Evolutionary conservation across 805 yeast species (phyloP).

Genomic region (Candida qinlingensis): DNA sequence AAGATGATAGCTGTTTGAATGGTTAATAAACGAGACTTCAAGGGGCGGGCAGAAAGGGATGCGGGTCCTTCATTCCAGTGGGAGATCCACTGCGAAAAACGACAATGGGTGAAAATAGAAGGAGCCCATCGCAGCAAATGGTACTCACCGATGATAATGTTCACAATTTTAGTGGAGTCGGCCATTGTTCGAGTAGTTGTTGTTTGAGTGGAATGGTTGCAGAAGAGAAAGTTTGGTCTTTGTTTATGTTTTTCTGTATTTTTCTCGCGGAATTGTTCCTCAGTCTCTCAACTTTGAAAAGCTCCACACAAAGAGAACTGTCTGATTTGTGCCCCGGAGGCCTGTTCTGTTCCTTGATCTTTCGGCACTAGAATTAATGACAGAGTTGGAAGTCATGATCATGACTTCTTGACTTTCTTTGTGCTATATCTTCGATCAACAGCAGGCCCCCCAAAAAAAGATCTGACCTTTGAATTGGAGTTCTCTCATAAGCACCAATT

Average conservation of each 20-base stretch:
- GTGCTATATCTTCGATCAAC: no score
- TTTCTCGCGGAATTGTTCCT: background rate
- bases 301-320: background rate
- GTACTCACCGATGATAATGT: slow-evolving; percentile 31
- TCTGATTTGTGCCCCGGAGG: no score
- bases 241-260: background rate
- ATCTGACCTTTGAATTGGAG: no score
- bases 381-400: no score
- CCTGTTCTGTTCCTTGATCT: no score
- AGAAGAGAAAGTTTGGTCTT: background rate
- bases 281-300: background rate
- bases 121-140: background rate
- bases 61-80: background rate
- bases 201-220: background rate
- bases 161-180: slow-evolving; percentile 30
- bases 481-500: no score
- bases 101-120: background rate
- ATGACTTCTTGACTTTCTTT: no score
- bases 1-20: slow-evolving; percentile 44
- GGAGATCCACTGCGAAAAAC: background rate
- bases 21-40: background rate
- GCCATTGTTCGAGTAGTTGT: slow-evolving; percentile 14
- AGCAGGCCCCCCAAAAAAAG: no score
- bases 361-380: no score
- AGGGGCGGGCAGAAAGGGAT: background rate